These are phyloP conservation scores for Verruconis gallopava DNA, from an alignment of 2,329 filamentous ascomycete species.

Conservation along the genomic window DNA sequence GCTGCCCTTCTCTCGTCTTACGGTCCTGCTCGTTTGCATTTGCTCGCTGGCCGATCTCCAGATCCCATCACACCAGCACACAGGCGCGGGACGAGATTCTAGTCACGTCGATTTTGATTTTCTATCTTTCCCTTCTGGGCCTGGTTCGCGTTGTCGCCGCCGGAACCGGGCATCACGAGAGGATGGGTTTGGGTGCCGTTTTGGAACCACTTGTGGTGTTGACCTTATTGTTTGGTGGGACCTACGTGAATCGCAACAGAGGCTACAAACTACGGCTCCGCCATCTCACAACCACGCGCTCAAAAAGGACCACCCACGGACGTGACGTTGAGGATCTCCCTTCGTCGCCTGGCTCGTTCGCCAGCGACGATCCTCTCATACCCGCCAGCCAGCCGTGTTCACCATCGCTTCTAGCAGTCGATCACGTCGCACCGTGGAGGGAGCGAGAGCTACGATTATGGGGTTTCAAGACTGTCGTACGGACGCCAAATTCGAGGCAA, in stretches of 20 bases:
- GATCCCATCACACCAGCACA: too few species aligned
- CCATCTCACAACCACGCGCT: slow-evolving; percentile 10
- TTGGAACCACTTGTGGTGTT: slow-evolving; percentile 51
- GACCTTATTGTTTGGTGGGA: slow-evolving; percentile 46
- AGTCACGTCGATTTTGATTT: too few species aligned
- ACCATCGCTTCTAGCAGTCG: slow-evolving; percentile 24
- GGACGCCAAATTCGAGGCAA: slow-evolving; percentile 47
- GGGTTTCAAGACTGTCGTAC: slow-evolving; percentile 34
- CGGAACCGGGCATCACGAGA: too few species aligned
- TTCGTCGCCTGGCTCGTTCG: slow-evolving; percentile 18
- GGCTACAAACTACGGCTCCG: slow-evolving; percentile 14
- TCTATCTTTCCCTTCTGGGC: too few species aligned
- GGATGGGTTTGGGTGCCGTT: slow-evolving; percentile 43
- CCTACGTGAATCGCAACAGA: slow-evolving; percentile 46
- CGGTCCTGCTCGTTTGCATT: too few species aligned
- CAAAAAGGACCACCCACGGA: slow-evolving; percentile 11
- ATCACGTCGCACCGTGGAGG: slow-evolving; percentile 35
- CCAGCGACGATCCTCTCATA: slow-evolving; percentile 11
- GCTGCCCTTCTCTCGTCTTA: too few species aligned
- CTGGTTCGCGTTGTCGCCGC: too few species aligned
- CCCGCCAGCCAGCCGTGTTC: slow-evolving; percentile 12
- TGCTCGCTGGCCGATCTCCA: too few species aligned
- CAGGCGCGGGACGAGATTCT: too few species aligned
- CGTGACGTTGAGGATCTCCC: neutral
- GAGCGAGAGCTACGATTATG: slow-evolving; percentile 36